Conservation (phyloP, 441 rosid species). For the Erodium moschatum region DNA sequence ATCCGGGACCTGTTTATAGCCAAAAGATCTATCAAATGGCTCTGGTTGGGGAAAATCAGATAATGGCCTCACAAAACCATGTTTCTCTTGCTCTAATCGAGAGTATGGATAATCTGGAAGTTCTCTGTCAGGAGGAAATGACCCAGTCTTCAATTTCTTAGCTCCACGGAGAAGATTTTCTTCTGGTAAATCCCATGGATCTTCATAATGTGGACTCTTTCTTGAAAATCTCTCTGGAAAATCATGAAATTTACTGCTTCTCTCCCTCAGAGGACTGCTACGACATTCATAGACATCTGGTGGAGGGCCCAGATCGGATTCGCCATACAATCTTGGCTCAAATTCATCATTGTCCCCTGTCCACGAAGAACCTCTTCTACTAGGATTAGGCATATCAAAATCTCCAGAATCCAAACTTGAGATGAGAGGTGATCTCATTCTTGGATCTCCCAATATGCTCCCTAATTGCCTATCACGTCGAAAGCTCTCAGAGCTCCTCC, state of each 20-base stretch:
- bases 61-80: slow-evolving; percentile 32
- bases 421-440: slow-evolving; percentile 43
- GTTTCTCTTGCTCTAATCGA: slow-evolving; percentile 53
- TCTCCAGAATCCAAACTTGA: slow-evolving; percentile 43
- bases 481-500: slow-evolving; percentile 35
- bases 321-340: slow-evolving; percentile 51
- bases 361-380: slow-evolving; percentile 41
- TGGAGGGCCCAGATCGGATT: slow-evolving; percentile 39
- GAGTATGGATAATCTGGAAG: slow-evolving; percentile 57
- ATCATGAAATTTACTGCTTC: slow-evolving; percentile 36
- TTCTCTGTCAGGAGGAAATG: slow-evolving; percentile 58
- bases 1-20: slow-evolving; percentile 45
- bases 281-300: slow-evolving; percentile 46
- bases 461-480: slow-evolving; percentile 43
- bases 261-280: slow-evolving; percentile 51
- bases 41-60: slow-evolving; percentile 52
- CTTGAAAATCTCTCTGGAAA: slow-evolving; percentile 34
- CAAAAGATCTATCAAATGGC: slow-evolving; percentile 33
- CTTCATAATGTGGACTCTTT: slow-evolving; percentile 46
- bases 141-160: slow-evolving; percentile 60
- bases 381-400: slow-evolving; percentile 42
- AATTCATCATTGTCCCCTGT: slow-evolving; percentile 38
- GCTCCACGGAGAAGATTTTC: slow-evolving; percentile 51
- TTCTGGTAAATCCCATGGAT: slow-evolving; percentile 69
- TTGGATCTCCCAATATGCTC: slow-evolving; percentile 32